Base-by-base conservation (phyloP, 768 basidiomycete genomes). In the Calocybe indica region DNA sequence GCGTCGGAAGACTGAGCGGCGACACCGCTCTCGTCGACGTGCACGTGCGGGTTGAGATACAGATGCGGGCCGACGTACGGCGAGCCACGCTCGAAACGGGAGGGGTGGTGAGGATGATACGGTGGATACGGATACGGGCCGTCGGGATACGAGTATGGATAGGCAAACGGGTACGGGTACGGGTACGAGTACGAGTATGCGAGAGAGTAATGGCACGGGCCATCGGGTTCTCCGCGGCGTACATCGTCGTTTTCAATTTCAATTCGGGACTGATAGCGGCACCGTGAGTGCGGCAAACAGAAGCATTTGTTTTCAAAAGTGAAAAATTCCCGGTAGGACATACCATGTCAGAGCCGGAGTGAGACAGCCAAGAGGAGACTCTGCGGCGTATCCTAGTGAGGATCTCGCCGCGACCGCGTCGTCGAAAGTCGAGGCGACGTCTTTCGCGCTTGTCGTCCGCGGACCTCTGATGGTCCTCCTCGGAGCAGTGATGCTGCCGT, bases 321-420 rank as follows among this genome's bases (percentile, higher is more conserved):
- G 15, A 34, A 9, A 22, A 32, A 28, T 6, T 11, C 5, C 30
- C 11, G 3, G 7, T 8, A 44, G 29, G n/a, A 22, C 3, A 9
- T 2, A 30, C 34, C 43, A 39, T 49, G 40, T 44, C 43, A 28
- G 7, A 32, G 7, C 2, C 30, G 43, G n/a, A 29, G 29, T 34
- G 6, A 49, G 37, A 42, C 48, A 49, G 8, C 38, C 43, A 10
- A 22, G 22, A 22, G 22, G 48, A 32, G 30, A 49, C 36, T n/a
- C 37, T 45, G 8, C 38, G 43, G 13, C 37, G 38, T 44, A 49
- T 49, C 35, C 33, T 45, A 7, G 39, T 39, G 13, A 49, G 48
- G 31, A 49, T 44, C 31, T 49, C 41, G 12, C 43, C 40, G 9
- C 48, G 41, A 31, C 48, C 36, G n/a, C 22, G 35, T 14, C 48